These are phyloP conservation scores for Trichoderma sp. DNA, from an alignment of 2,329 filamentous ascomycete species.

Conservation along the genomic window DNA sequence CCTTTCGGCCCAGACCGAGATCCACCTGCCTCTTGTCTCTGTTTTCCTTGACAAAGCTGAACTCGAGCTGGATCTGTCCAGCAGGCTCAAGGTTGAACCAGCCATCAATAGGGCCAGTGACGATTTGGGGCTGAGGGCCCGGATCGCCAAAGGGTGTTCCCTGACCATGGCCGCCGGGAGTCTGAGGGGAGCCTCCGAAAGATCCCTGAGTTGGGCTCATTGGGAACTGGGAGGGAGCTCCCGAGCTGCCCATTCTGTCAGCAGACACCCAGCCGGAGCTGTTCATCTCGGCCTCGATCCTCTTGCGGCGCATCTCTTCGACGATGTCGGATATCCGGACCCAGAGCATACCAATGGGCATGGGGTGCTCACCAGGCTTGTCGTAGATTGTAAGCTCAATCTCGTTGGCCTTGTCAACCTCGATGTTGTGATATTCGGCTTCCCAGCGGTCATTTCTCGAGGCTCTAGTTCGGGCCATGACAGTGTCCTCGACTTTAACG, in stretches of 20 bases:
- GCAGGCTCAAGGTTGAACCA: constrained; percentile 98
- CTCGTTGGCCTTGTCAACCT: constrained; percentile 98
- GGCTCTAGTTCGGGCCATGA: constrained; percentile 82
- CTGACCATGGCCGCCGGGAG: constrained; percentile 39
- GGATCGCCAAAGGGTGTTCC: constrained; percentile 31
- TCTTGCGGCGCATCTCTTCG: constrained; percentile 95
- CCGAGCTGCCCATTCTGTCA: constrained; percentile 76
- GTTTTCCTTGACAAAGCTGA: constrained; percentile 89
- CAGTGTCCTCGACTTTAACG: constrained; percentile 92
- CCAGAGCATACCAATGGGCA: constrained; percentile 94
- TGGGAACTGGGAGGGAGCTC: constrained; percentile 52
- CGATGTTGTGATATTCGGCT: constrained; percentile 84
- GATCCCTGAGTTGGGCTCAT: constrained; percentile 47
- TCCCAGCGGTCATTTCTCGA: constrained; percentile 88
- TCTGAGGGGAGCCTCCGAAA: constrained; percentile 45
- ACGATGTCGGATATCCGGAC: constrained; percentile 94
- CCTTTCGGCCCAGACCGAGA: constrained; percentile 87
- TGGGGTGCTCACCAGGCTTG: constrained; percentile 83
- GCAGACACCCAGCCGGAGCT: constrained; percentile 95
- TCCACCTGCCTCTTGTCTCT: constrained; percentile 81
- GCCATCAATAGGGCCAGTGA: constrained; percentile 69
- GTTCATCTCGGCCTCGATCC: constrained; percentile 93
- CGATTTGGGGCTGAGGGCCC: constrained; percentile 48
- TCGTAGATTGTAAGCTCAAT: constrained; percentile 98
- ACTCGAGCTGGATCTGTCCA: constrained; percentile 83